Percentiles rank a stretch among this genome's conserved stretches.
Evolutionary conservation across 495 filamentous ascomycete species (phyloP).

Genomic region (Geopyxis carbonaria): DNA sequence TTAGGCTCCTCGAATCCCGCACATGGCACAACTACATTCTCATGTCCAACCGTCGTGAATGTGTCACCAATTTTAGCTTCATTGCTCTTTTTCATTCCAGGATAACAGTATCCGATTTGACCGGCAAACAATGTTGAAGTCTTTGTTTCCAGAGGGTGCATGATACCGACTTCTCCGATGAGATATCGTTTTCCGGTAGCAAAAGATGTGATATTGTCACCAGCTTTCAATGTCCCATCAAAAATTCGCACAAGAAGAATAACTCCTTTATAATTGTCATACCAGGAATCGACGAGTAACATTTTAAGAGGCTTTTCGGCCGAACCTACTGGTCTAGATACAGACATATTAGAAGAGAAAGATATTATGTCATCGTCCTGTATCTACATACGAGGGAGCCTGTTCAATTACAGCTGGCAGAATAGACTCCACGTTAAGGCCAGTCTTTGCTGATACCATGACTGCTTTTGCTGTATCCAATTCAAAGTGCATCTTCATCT

Average conservation of each 20-base stretch:
- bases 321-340: constrained; percentile 26
- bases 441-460: constrained; percentile 83
- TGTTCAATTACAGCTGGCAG: constrained; percentile 72
- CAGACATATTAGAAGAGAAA: no score
- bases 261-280: constrained; percentile 85
- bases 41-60: constrained; percentile 66
- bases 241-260: constrained; percentile 84
- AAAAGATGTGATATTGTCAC: constrained; percentile 68
- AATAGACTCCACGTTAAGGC: constrained; percentile 60
- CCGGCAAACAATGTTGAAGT: constrained; percentile 68
- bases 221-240: constrained; percentile 65
- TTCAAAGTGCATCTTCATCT: constrained; percentile 74
- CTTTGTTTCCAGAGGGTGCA: constrained; percentile 77
- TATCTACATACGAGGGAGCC: constrained; percentile 49
- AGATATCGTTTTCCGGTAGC: constrained; percentile 74
- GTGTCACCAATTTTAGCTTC: constrained; percentile 95
- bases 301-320: constrained; percentile 52
- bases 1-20: constrained; percentile 96
- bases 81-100: constrained; percentile 88
- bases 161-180: constrained; percentile 92
- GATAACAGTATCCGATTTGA: constrained; percentile 87
- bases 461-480: constrained; percentile 67
- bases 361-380: neutral
- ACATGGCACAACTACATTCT: constrained; percentile 59
- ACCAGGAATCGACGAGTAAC: constrained; percentile 93